Evolutionary conservation across 805 yeast species (phyloP), one percentile per base, ranked within the genome.

Genomic region (Nakazawaea wickerhamii): DNA sequence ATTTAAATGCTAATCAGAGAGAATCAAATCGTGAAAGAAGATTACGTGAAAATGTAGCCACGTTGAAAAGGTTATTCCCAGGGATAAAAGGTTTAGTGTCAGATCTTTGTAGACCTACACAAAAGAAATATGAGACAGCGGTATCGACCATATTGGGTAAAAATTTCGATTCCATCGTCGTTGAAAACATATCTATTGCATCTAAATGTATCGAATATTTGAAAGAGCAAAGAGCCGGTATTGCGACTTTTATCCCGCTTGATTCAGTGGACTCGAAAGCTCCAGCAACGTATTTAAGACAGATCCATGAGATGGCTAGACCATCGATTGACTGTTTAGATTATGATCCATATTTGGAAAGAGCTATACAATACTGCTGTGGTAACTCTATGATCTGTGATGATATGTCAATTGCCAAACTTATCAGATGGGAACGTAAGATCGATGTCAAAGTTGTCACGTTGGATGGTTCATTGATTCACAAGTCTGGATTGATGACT

Each of bases 401-500:
- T 48, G 67, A 66, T 32, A 63, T 89, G 49, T 73, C 70, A 2
- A 59, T 75, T 21, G 98, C 98, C 2, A 76, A 81, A 54, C 64
- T 69, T 1, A 63, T 91, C 45, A 79, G 86, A 55, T 87, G 95
- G 91, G 68, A 70, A 15, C 63, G 65, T 28, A 65, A 70, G 6
- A 61, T 77, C 22, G 71, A 72, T 38, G 78, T 77, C 31, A 88
- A 85, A 58, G 59, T 84, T 38, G 95, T 90, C 2, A 77, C 96
- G 0, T 54, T 87, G 11, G 88, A 87, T 38, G 99, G 99, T 2
- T 77, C 91, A 0, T 68, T 89, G 23, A 84, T 93, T 36, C 88
- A 87, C 55, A 79, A 78, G 53, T 81, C 91, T 4, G 96, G 96
- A 5, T 68, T 89, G 28, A 87, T 93, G 95, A 84, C 97, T 7